Evolutionary conservation across 768 basidiomycete genomes (phyloP).

Genomic region (Amanita rimosa): DNA sequence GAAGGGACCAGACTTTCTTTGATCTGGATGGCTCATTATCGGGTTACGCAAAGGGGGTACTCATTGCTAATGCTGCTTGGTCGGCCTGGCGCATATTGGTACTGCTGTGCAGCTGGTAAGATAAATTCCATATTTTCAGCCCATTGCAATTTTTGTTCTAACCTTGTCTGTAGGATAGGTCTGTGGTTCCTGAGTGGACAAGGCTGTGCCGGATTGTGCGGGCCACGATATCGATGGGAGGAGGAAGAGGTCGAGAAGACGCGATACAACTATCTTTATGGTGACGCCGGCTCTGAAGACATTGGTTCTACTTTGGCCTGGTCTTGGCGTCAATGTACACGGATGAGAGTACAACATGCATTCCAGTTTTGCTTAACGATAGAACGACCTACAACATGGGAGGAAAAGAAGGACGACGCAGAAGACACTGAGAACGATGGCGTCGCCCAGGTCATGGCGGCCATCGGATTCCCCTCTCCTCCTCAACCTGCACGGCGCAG

Average conservation of each 20-base stretch:
- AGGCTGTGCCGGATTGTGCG: conserved; percentile 73
- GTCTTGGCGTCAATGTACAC: conserved; percentile 68
- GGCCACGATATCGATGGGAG: conserved; percentile 77
- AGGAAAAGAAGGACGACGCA: conserved; percentile 18
- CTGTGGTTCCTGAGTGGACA: conserved; percentile 74
- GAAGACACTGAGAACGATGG: conserved; percentile 23
- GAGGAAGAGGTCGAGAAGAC: conserved; percentile 63
- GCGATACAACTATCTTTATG: conserved; percentile 28
- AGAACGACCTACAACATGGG: conserved; percentile 22
- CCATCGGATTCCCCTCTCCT: conserved; percentile 39
- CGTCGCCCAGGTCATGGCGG: conserved; percentile 47
- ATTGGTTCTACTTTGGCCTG: conserved; percentile 46
- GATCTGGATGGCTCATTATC: conserved; percentile 54
- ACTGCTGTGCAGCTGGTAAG: conserved; percentile 58
- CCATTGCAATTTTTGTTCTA: background rate
- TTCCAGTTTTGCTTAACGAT: conserved; percentile 65
- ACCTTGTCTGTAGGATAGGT: conserved; percentile 39
- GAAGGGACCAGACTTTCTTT: conserved; percentile 73
- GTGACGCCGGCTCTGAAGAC: conserved; percentile 34
- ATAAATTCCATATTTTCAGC: conserved; percentile 12
- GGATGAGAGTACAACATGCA: conserved; percentile 62
- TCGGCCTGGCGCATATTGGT: conserved; percentile 65
- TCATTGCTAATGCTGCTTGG: conserved; percentile 76
- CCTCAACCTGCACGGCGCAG: conserved; percentile 46
- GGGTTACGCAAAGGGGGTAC: conserved; percentile 64